Percentiles rank a stretch among this genome's conserved stretches.
Evolutionary conservation across 2,329 filamentous ascomycete genomes (phyloP).

Genomic region (Didymosphaeria variabile): DNA sequence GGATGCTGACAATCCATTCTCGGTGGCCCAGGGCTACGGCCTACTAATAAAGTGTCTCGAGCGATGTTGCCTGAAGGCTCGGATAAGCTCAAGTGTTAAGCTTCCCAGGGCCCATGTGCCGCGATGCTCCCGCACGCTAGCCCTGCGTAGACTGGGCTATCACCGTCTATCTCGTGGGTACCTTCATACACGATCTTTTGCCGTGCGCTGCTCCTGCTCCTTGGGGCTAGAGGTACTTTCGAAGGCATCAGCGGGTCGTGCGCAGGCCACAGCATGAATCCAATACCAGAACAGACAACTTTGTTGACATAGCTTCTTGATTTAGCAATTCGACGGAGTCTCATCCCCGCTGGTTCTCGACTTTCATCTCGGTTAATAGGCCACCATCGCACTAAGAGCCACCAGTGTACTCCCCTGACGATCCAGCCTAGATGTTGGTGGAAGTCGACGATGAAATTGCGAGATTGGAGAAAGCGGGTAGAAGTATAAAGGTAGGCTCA

Average conservation of each 20-base stretch:
- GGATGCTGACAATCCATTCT: neutral
- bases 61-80: neutral
- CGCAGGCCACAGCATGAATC: constrained; percentile 11
- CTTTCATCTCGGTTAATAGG: constrained; percentile 11
- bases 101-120: no score
- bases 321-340: neutral
- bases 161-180: neutral
- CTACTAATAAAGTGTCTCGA: no score
- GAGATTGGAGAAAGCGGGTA: neutral
- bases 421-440: neutral
- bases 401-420: neutral
- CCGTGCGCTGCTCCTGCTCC: neutral
- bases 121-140: neutral
- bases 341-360: constrained; percentile 5
- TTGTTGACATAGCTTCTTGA: neutral
- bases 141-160: neutral
- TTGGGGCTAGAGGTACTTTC: neutral
- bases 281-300: neutral
- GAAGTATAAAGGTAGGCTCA: constrained; percentile 2
- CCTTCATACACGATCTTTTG: neutral
- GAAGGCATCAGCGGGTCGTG: constrained; percentile 5
- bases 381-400: neutral
- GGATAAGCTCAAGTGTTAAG: no score
- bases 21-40: neutral
- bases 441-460: neutral